phyloP scores from a whole-genome alignment of 1,284 basidiomycete genomes.

The Fereydounia khargensis region DNA sequence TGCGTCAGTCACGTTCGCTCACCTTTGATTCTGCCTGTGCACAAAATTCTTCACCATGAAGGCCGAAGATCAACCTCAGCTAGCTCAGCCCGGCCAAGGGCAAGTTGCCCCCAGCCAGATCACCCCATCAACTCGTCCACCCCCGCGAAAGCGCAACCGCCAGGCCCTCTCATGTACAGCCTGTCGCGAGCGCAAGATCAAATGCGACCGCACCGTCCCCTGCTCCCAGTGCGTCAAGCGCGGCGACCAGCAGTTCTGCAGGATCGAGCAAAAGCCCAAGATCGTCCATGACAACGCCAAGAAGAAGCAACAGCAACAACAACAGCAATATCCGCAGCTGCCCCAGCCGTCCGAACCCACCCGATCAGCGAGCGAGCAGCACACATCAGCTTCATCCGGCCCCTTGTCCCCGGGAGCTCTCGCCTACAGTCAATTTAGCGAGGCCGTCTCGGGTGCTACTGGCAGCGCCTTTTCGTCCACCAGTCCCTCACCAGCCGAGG shows the following conservation, averaged over 20 bases:
- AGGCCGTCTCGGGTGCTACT: constrained; percentile 17
- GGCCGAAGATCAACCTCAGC: too few relatives aligned
- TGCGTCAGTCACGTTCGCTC: too few relatives aligned
- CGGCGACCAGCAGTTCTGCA: constrained; percentile 43
- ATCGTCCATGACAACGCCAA: background rate
- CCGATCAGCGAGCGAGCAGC: background rate
- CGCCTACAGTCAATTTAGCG: constrained; percentile 24
- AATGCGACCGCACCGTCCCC: constrained; percentile 48
- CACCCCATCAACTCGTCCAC: constrained; percentile 17
- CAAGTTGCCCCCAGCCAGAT: constrained; percentile 6
- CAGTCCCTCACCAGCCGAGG: constrained; percentile 32
- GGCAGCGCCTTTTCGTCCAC: constrained; percentile 10
- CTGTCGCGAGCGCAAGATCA: constrained; percentile 53
- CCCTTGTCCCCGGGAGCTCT: constrained; percentile 19
- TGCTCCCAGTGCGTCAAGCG: constrained; percentile 54
- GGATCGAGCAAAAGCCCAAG: constrained; percentile 41
- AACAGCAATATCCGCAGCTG: background rate
- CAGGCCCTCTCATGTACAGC: constrained; percentile 47
- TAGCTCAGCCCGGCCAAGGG: too few relatives aligned
- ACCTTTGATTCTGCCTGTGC: too few relatives aligned
- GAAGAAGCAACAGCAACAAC: background rate
- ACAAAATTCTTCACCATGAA: too few relatives aligned
- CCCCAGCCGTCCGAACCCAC: background rate
- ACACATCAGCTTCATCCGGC: background rate
- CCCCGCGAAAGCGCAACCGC: constrained; percentile 44